Evolutionary conservation across 1,284 basidiomycete genomes (phyloP).

Genomic region (Chondrostereum purpureum): DNA sequence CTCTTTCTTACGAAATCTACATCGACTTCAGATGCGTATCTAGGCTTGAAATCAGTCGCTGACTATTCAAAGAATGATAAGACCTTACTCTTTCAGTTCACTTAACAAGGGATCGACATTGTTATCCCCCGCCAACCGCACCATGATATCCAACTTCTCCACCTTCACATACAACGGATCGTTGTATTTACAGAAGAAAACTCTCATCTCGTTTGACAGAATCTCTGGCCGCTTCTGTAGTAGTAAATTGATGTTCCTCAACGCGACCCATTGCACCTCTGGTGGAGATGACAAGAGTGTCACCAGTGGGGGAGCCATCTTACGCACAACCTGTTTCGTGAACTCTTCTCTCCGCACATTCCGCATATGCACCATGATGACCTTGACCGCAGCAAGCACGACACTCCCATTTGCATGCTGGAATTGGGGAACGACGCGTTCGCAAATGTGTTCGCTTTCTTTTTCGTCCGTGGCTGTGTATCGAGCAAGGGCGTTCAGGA

Average conservation of each 20-base stretch:
- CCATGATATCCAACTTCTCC: slow-evolving; percentile 98
- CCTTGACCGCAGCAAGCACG: slow-evolving; percentile 92
- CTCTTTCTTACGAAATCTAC: slow-evolving; percentile 96
- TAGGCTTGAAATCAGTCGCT: slow-evolving; percentile 21
- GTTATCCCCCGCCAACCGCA: slow-evolving; percentile 83
- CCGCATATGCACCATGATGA: slow-evolving; percentile 96
- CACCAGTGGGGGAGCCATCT: slow-evolving; percentile 96
- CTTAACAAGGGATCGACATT: slow-evolving; percentile 93
- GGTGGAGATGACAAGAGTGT: slow-evolving; percentile 73
- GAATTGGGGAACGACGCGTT: slow-evolving; percentile 96
- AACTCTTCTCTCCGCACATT: slow-evolving; percentile 81
- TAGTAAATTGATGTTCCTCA: slow-evolving; percentile 94
- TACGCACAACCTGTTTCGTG: slow-evolving; percentile 80
- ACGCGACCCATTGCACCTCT: slow-evolving; percentile 93
- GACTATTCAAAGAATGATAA: neutral
- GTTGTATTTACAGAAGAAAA: slow-evolving; percentile 99
- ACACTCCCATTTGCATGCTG: slow-evolving; percentile 96
- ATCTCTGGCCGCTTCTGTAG: slow-evolving; percentile 90
- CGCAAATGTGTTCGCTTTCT: slow-evolving; percentile 98
- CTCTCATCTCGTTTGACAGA: slow-evolving; percentile 92
- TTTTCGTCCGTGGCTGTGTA: slow-evolving; percentile 84
- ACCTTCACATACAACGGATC: slow-evolving; percentile 98
- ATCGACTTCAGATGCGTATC: slow-evolving; percentile 95
- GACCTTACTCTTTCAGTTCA: slow-evolving; percentile 85
- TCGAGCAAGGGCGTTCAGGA: slow-evolving; percentile 80